These are phyloP conservation scores for Selaginella moellendorffii DNA, from an alignment of 75 land plant genomes.

Conservation along the genomic window DNA sequence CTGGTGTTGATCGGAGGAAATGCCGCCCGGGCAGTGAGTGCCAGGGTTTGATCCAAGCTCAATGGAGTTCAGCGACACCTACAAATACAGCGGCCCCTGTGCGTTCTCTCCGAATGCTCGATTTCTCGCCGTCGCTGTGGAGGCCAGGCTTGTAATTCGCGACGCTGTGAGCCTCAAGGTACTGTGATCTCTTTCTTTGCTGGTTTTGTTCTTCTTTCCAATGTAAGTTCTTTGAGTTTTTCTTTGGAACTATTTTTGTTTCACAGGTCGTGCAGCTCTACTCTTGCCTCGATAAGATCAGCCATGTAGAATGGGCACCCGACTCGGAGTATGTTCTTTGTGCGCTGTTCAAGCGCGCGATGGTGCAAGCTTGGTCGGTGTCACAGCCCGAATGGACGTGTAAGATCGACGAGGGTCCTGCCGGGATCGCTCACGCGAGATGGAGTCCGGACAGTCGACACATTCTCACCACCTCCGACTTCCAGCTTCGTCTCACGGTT, in stretches of 20 bases:
- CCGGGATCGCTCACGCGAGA: constrained; percentile 81
- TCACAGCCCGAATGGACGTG: constrained; percentile 95
- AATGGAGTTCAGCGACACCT: constrained; percentile 93
- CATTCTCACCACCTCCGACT: constrained; percentile 81
- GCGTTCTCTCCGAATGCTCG: constrained; percentile 74
- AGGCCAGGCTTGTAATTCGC: constrained; percentile 81
- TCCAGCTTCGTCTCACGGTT: constrained; percentile 73
- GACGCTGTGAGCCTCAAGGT: constrained; percentile 74
- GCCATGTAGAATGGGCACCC: constrained; percentile 79
- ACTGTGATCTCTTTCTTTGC: too few species aligned
- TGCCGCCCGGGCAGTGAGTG: too few species aligned
- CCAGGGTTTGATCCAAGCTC: constrained; percentile 3
- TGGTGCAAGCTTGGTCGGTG: constrained; percentile 95
- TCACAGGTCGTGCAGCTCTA: constrained; percentile 81
- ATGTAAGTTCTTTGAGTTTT: background rate
- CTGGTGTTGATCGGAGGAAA: too few species aligned
- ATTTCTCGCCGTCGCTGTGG: constrained; percentile 74
- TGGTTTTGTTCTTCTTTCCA: background rate
- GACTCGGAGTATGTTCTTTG: constrained; percentile 91
- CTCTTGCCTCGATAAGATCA: constrained; percentile 84
- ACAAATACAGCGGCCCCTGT: constrained; percentile 84
- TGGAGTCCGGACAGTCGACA: constrained; percentile 58
- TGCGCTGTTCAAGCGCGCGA: constrained; percentile 73
- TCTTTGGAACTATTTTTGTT: background rate
- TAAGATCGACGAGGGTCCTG: constrained; percentile 88